Evolutionary conservation across 2,329 filamentous ascomycete genomes (phyloP), one percentile per base, ranked within the genome.

Genomic region (Fusarium sp.): DNA sequence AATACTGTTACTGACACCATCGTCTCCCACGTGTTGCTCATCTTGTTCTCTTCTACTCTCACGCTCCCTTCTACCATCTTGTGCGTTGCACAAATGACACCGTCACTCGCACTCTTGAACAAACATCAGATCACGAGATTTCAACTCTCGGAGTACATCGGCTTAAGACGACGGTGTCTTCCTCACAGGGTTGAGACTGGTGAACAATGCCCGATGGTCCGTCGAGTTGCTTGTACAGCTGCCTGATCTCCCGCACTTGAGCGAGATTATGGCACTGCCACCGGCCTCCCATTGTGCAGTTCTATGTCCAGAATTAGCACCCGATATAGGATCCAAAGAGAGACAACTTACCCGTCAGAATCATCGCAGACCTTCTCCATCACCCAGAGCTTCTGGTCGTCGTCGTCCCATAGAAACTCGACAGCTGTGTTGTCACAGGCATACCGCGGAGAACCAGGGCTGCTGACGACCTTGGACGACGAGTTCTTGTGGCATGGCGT

Each of bases 401-500:
- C 61, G 25, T 75, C 52, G 14, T 77, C 52, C 81, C 80, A 88
- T 72, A 87, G 84, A 70, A 89, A 89, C 68, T 85, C 79, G 70
- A 86, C 80, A 10, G 78, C 63, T 1, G 60, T 11, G 75, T 86
- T 77, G 50, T 86, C 83, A 75, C 87, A 89, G 23, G 83, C 76
- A 64, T 82, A 88, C 41, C 86, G 81, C 11, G 82, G 76, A 2
- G 81, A 79, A 9, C 70, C 68, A 34, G 64, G 64, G 7, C 68
- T 56, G 7, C 32, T 39, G 14, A 75, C 64, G 10, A 84, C 81
- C 39, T 73, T 72, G 4, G 86, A 87, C 8, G 82, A 83, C 20
- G 82, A 80, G 76, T 88, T 86, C 77, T 82, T 83, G 41, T 82
- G 79, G 79, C 87, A 89, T 2, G 71, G 68, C 11, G 86, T 86